Percentiles rank a stretch among this genome's conserved stretches.
Conservation (phyloP, 2,329 filamentous ascomycete genomes). For the Fragosphaeria purpurea region DNA sequence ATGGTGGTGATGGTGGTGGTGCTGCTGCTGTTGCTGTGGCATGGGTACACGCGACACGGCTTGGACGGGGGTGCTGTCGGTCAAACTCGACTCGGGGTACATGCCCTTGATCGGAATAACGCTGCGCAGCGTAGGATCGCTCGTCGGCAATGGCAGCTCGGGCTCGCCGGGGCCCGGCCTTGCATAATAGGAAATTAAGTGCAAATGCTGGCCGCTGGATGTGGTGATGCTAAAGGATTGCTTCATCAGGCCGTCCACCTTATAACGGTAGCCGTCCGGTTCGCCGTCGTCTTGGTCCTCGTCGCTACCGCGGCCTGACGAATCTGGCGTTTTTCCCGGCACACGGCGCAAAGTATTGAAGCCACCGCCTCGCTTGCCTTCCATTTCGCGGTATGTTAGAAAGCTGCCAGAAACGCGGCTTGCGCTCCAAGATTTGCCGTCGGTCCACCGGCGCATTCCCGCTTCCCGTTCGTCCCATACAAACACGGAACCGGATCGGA, state of each 20-base stretch:
- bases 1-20: slow-evolving; percentile 9
- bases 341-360: slow-evolving; percentile 49
- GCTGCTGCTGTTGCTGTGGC: slow-evolving; percentile 36
- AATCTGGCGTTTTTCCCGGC: slow-evolving; percentile 72
- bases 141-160: slow-evolving; percentile 70
- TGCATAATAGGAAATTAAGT: slow-evolving; percentile 95
- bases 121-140: slow-evolving; percentile 67
- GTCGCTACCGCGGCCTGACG: slow-evolving; percentile 61
- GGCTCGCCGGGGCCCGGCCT: slow-evolving; percentile 63
- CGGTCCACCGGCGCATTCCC: slow-evolving; percentile 96
- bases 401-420: slow-evolving; percentile 97
- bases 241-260: slow-evolving; percentile 96
- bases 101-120: slow-evolving; percentile 87
- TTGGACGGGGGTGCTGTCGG: slow-evolving; percentile 65
- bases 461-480: slow-evolving; percentile 99
- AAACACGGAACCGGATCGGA: slow-evolving; percentile 93
- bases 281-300: slow-evolving; percentile 78
- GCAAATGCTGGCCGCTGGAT: slow-evolving; percentile 75
- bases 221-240: slow-evolving; percentile 99
- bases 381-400: slow-evolving; percentile 95
- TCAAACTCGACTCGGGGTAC: slow-evolving; percentile 92
- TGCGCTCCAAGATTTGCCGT: slow-evolving; percentile 98
- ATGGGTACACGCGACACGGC: slow-evolving; percentile 69
- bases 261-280: slow-evolving; percentile 87
- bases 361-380: slow-evolving; percentile 83